Evolutionary conservation across 805 yeast species (phyloP).

Genomic region (Wickerhamiella nectarea): DNA sequence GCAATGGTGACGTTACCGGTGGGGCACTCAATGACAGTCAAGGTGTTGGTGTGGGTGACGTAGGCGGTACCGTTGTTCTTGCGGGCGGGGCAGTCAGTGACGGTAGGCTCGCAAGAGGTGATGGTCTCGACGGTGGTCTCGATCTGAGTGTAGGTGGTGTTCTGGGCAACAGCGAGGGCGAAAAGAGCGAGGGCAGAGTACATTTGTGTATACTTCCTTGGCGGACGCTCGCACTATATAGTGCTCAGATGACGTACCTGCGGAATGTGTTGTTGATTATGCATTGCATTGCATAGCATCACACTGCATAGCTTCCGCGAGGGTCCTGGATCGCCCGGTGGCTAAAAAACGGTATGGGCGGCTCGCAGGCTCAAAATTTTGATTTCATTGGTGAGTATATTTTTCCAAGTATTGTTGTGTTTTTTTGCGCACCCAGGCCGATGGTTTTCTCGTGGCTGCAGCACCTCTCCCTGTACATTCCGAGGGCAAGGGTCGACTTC

Average conservation of each 20-base stretch:
- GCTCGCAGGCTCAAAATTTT: too few relatives aligned
- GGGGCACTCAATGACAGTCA: slow-evolving; percentile 15
- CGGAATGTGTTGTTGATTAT: background rate
- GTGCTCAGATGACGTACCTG: background rate
- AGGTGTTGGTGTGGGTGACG: slow-evolving; percentile 17
- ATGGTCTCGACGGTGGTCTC: slow-evolving; percentile 30
- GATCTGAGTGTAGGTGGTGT: slow-evolving; percentile 8
- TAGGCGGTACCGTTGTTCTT: slow-evolving; percentile 13
- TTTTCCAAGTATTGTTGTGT: too few relatives aligned
- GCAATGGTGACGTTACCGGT: slow-evolving; percentile 14
- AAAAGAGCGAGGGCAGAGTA: slow-evolving; percentile 8
- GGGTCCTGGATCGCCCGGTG: too few relatives aligned
- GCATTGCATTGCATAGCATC: background rate
- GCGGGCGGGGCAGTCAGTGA: slow-evolving; percentile 36
- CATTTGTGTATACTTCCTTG: background rate
- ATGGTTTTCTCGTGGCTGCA: too few relatives aligned
- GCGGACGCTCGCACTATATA: background rate
- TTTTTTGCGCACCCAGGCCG: too few relatives aligned
- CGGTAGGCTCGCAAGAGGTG: slow-evolving; percentile 33
- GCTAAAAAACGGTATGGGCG: too few relatives aligned
- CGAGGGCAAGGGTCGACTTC: too few relatives aligned
- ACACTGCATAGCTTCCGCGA: background rate
- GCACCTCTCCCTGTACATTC: too few relatives aligned
- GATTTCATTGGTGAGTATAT: too few relatives aligned
- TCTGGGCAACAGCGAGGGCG: slow-evolving; percentile 8